Conservation (phyloP, 495 filamentous ascomycete species). For the Halenospora varia region DNA sequence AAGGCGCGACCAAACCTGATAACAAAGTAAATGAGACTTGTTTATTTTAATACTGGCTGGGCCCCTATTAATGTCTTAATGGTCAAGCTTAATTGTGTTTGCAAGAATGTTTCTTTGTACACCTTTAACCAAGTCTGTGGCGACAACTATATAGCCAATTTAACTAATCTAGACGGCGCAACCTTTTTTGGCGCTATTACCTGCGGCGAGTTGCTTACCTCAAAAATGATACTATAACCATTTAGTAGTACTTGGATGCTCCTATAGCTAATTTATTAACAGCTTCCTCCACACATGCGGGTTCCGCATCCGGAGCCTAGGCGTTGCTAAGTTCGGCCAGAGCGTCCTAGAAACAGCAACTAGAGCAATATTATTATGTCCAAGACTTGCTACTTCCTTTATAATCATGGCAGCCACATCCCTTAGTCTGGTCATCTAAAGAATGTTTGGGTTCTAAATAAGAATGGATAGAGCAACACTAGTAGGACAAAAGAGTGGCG, state of each 20-base stretch:
- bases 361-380: conserved; percentile 8
- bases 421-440: conserved; percentile 4
- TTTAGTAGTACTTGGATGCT: conserved; percentile 6
- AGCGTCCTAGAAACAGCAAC: not conserved
- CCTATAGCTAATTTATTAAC: too few species aligned
- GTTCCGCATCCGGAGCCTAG: not conserved
- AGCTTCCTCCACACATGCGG: too few species aligned
- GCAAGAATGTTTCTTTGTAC: not conserved
- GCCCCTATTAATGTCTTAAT: not conserved
- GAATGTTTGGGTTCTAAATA: conserved; percentile 8
- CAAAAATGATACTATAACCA: not conserved
- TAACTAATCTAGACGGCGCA: not conserved
- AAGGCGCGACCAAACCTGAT: conserved; percentile 3
- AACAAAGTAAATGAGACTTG: not conserved
- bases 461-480: not conserved
- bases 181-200: not conserved
- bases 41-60: conserved; percentile 3
- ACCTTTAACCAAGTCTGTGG: not conserved
- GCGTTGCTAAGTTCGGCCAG: not conserved
- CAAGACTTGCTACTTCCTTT: conserved; percentile 2
- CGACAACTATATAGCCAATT: not conserved
- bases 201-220: conserved; percentile 1
- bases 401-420: not conserved
- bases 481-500: not conserved
- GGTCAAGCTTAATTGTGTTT: not conserved